A percentile compares a stretch with the other conserved stretches of the same genome.
These are phyloP conservation scores for Batkoa obscura DNA, from an alignment of 371 early-diverging fungal genomes.

Conservation along the genomic window DNA sequence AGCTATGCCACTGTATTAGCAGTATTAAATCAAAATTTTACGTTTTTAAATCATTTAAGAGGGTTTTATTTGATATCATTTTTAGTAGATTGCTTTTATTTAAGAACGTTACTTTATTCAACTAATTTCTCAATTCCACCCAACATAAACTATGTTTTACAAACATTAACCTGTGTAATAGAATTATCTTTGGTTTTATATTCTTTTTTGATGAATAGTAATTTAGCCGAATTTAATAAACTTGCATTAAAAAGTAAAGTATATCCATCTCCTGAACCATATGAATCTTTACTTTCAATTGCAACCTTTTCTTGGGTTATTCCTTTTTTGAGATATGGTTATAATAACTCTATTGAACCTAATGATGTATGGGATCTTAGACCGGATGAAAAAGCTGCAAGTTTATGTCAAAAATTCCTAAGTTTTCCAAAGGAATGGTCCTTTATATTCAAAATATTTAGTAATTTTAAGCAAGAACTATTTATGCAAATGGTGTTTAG, in stretches of 20 bases:
- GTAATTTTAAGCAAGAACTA: neutral
- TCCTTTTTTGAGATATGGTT: conserved; percentile 9
- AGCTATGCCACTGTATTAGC: no score
- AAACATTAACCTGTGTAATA: no score
- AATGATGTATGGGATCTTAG: conserved; percentile 8
- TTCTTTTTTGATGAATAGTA: neutral
- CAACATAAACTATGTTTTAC: no score
- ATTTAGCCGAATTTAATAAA: neutral
- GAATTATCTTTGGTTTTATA: no score
- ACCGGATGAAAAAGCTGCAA: neutral
- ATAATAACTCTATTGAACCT: conserved; percentile 1
- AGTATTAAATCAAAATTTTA: no score
- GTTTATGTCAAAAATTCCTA: neutral
- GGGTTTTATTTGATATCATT: no score
- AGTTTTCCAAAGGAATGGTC: neutral
- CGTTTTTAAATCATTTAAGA: no score
- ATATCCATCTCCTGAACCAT: neutral
- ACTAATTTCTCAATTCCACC: no score
- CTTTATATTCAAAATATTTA: neutral
- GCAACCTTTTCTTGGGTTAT: conserved; percentile 8
- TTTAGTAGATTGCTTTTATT: no score
- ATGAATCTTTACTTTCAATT: neutral
- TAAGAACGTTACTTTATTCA: no score
- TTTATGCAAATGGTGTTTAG: neutral
- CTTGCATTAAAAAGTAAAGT: neutral